Conservation (phyloP, 2,329 filamentous ascomycete genomes). For the Talaromyces amestolkiae region DNA sequence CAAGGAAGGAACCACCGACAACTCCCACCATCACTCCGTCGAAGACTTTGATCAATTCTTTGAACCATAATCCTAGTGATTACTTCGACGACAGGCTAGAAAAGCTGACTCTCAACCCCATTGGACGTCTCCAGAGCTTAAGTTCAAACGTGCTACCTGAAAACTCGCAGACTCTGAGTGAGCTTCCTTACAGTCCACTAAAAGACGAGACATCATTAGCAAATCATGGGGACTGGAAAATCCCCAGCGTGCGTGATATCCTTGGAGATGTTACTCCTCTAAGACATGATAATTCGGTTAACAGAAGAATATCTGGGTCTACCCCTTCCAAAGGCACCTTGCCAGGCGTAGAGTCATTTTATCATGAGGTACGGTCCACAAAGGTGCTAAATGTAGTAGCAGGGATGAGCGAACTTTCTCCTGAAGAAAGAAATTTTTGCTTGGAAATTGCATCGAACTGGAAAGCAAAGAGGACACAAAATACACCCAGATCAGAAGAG, state of each 20-base stretch:
- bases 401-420: background rate
- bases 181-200: background rate
- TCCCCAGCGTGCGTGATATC: background rate
- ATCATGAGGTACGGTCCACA: conserved; percentile 5
- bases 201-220: background rate
- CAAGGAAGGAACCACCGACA: background rate
- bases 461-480: background rate
- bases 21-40: conserved; percentile 1
- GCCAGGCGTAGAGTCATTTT: conserved; percentile 7
- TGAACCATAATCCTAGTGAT: background rate
- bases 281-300: background rate
- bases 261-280: background rate
- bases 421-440: background rate
- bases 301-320: conserved; percentile 21
- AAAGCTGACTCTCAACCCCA: background rate
- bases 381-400: background rate
- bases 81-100: background rate
- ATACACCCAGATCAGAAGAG: background rate
- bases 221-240: background rate
- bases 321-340: background rate
- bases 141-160: background rate
- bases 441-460: background rate
- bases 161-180: background rate
- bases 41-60: background rate
- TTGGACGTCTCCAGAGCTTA: background rate